Percentiles rank a stretch among this genome's conserved stretches.
These are phyloP conservation scores for Colletotrichum sp. DNA, from an alignment of 2,329 filamentous ascomycete species.

Conservation along the genomic window DNA sequence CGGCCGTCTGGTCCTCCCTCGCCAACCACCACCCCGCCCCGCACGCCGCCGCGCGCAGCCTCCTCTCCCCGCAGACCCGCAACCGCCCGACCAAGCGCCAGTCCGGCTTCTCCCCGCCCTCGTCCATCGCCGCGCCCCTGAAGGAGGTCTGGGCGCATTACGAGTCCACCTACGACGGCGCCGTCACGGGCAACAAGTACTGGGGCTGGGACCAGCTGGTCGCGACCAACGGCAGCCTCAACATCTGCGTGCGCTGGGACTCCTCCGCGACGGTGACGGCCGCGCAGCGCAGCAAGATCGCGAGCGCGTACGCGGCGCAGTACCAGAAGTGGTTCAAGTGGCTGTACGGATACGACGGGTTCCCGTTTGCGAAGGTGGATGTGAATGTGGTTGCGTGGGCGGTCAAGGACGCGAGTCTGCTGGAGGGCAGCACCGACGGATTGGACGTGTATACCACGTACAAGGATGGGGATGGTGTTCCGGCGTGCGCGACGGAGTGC, in stretches of 20 bases:
- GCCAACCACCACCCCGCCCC: not conserved
- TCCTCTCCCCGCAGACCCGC: conserved; percentile 5
- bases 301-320: conserved; percentile 34
- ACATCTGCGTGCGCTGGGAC: conserved; percentile 51
- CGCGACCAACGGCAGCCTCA: conserved; percentile 30
- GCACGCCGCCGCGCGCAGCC: conserved; percentile 19
- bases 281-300: conserved; percentile 41
- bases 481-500: conserved; percentile 44
- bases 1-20: not conserved
- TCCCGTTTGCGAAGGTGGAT: conserved; percentile 43
- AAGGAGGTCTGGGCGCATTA: conserved; percentile 35
- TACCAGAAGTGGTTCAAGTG: conserved; percentile 47
- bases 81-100: conserved; percentile 32
- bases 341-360: conserved; percentile 47
- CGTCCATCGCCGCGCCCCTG: conserved; percentile 24
- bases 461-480: conserved; percentile 40
- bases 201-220: conserved; percentile 38
- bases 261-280: conserved; percentile 37
- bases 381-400: conserved; percentile 48
- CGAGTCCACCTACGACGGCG: conserved; percentile 28
- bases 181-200: conserved; percentile 29
- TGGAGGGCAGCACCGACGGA: conserved; percentile 39
- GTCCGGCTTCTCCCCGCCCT: conserved; percentile 31
- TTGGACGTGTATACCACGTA: conserved; percentile 44
- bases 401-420: conserved; percentile 37